Conservation (phyloP, 225 moss, liverwort and hornwort species). For the Bryoerythrophyllum caledonicum region DNA sequence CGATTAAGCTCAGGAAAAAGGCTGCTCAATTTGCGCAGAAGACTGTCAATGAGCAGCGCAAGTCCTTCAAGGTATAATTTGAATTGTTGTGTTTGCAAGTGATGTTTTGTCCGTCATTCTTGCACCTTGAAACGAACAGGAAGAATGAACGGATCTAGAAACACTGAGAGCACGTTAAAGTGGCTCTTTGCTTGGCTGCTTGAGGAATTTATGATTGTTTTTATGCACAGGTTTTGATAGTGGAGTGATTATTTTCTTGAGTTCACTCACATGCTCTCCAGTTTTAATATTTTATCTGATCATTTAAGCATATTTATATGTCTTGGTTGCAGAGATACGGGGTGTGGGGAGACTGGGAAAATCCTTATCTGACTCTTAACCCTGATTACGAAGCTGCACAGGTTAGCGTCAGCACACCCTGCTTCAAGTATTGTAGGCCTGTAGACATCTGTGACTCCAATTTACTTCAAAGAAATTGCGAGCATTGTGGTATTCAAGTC, state of each 20-base stretch:
- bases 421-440: neutral
- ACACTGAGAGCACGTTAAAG: conserved; percentile 9
- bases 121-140: conserved; percentile 14
- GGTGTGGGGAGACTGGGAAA: conserved; percentile 98
- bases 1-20: conserved; percentile 95
- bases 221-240: neutral
- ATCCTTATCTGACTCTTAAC: conserved; percentile 86
- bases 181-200: neutral
- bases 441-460: neutral
- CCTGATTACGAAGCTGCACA: conserved; percentile 99
- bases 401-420: conserved; percentile 37
- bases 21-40: conserved; percentile 96
- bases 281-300: conserved; percentile 5
- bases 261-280: neutral
- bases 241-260: neutral
- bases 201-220: conserved; percentile 2
- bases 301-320: neutral
- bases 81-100: conserved; percentile 17
- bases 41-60: conserved; percentile 93
- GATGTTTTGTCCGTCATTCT: conserved; percentile 11
- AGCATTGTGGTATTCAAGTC: conserved; percentile 6
- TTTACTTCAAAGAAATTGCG: neutral
- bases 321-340: conserved; percentile 73
- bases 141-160: conserved; percentile 5
- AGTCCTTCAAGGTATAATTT: conserved; percentile 82